Conservation (phyloP, 345 rosid genomes). For the Hibiscus mutabilis region DNA sequence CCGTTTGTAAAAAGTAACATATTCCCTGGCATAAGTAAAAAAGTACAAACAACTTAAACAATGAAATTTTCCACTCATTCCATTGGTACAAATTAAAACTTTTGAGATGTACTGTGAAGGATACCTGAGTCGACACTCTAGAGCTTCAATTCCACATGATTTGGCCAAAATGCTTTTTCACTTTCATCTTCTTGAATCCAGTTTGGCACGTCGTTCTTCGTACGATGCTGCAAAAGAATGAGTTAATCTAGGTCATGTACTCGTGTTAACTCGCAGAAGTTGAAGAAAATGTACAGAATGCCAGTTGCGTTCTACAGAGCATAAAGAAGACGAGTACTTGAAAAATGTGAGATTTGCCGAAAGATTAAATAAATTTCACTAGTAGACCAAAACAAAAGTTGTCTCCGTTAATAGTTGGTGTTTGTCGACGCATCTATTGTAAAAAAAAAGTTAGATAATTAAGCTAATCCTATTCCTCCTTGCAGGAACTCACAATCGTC, state of each 20-base stretch:
- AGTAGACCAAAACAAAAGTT: neutral
- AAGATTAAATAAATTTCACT: neutral
- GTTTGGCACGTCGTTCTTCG: constrained; percentile 60
- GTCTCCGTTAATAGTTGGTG: neutral
- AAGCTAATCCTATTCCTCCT: neutral
- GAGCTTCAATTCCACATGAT: neutral
- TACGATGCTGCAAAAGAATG: constrained; percentile 56
- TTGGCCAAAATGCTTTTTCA: neutral
- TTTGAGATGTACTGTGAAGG: neutral
- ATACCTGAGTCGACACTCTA: neutral
- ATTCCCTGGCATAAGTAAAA: neutral
- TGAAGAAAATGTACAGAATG: neutral
- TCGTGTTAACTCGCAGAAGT: neutral
- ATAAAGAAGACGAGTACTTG: neutral
- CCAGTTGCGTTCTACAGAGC: neutral
- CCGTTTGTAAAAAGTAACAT: neutral
- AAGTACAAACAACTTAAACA: neutral
- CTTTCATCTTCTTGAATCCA: constrained; percentile 27
- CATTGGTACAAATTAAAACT: neutral
- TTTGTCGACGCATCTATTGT: neutral
- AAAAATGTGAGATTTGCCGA: neutral
- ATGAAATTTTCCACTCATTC: neutral
- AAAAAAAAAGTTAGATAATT: neutral
- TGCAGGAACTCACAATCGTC: neutral
- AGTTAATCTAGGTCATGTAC: constrained; percentile 4